Evolutionary conservation across 2,329 filamentous ascomycete species (phyloP), one percentile per base, ranked within the genome.

Genomic region (Alternaria sp.): DNA sequence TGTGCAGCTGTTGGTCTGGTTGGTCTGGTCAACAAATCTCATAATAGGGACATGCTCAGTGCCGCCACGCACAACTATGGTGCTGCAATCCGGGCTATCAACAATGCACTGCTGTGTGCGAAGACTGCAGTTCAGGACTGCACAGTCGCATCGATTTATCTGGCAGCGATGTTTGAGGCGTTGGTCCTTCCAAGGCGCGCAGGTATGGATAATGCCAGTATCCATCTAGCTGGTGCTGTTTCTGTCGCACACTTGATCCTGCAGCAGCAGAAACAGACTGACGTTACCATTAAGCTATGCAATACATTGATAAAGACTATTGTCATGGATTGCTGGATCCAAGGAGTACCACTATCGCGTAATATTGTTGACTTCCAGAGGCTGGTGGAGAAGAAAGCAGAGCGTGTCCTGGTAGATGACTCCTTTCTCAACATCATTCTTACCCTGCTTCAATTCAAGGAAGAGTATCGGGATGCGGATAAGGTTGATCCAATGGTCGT

Each of bases 111-210:
- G 32, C 65, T 63, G 2, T 57, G 51, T 18, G 54, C 67, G 1
- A 62, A 59, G 7, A 44, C 41, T 11, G 68, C 59, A 8, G 41
- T 54, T 12, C 52, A 58, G 25, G 73, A 74, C 28, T 59, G 70
- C 5, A 72, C 67, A 8, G 62, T 76, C 2, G 60, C 71, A 36
- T 65, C 71, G 2, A 69, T 75, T 6, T 60, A 74, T 49, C 57
- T 74, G 44, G 63, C 71, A 2, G 65, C 70, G 10, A 72, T 74
- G 64, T 75, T 72, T 55, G 72, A 76, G 54, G 62, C 71, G 11
- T 54, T 76, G 49, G 60, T 71, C 27, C 54, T 66, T 10, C 68
- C 70, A 16, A 55, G 57, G 10, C 46, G 50, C 0, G 55, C 51
- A 27, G 68, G 67, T 10, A 65, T 73, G 50, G 50, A 63, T 8